These are phyloP conservation scores for Trichoderma cornu-damae DNA, from an alignment of 2,329 filamentous ascomycete species.

Conservation along the genomic window DNA sequence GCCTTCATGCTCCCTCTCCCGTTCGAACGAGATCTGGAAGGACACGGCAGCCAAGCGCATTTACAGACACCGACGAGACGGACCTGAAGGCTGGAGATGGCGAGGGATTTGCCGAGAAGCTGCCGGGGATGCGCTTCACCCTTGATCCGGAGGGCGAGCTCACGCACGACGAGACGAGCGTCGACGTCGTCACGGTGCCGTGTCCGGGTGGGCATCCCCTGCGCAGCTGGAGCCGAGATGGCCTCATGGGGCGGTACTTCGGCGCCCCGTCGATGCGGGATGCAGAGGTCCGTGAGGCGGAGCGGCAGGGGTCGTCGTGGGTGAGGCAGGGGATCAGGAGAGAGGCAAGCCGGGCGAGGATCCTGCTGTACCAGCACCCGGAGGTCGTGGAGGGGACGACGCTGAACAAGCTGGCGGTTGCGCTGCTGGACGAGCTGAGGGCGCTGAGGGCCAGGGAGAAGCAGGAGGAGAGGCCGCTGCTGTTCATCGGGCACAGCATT, in stretches of 20 bases:
- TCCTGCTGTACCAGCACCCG: constrained; percentile 49
- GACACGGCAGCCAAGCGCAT: constrained; percentile 2
- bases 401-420: constrained; percentile 42
- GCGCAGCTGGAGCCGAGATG: constrained; percentile 50
- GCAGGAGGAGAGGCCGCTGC: constrained; percentile 44
- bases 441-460: constrained; percentile 33
- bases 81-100: constrained; percentile 10
- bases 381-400: constrained; percentile 38
- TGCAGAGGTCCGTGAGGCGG: constrained; percentile 28
- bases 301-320: constrained; percentile 41
- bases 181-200: constrained; percentile 50
- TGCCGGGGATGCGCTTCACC: constrained; percentile 27
- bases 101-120: background rate
- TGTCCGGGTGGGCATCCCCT: constrained; percentile 50
- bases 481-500: constrained; percentile 58
- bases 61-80: constrained; percentile 17
- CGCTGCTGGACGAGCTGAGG: constrained; percentile 42
- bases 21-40: constrained; percentile 14
- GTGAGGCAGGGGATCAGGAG: constrained; percentile 48
- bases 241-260: constrained; percentile 44
- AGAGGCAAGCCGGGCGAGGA: constrained; percentile 43
- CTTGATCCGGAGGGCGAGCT: constrained; percentile 34
- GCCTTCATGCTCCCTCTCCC: constrained; percentile 2
- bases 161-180: constrained; percentile 48
- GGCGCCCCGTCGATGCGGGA: constrained; percentile 39